These are phyloP conservation scores for Mimosa bimucronata DNA, from an alignment of 306 rosid genomes.

Conservation along the genomic window DNA sequence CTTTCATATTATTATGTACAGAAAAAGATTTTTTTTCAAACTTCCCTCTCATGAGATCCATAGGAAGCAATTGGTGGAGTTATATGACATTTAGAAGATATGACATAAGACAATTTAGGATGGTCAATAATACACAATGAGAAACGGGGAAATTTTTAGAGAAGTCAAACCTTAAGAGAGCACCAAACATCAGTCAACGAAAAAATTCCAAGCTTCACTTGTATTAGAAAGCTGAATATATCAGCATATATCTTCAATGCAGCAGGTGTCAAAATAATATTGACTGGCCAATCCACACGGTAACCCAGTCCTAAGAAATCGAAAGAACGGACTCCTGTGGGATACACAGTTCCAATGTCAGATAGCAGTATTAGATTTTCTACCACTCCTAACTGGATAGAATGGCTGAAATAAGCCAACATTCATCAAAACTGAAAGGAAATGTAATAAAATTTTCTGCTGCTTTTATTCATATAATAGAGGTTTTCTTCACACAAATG, in stretches of 20 bases:
- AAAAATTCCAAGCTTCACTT: conserved; percentile 86
- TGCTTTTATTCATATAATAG: not conserved
- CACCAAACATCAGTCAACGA: conserved; percentile 86
- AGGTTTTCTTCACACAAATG: not conserved
- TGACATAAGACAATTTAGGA: conserved; percentile 9
- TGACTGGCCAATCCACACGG: conserved; percentile 90
- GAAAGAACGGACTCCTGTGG: conserved; percentile 86
- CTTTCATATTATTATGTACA: not conserved
- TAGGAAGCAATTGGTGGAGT: conserved; percentile 25
- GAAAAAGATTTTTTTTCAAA: not conserved
- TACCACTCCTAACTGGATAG: not conserved
- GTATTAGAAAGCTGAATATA: conserved; percentile 90
- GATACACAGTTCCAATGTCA: conserved; percentile 36
- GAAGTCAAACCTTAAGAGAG: conserved; percentile 78
- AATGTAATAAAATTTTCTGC: conserved; percentile 29
- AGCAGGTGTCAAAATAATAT: conserved; percentile 76
- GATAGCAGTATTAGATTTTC: conserved; percentile 23
- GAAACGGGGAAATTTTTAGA: not conserved
- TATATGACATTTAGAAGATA: conserved; percentile 7
- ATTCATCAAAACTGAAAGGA: conserved; percentile 25
- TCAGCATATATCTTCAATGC: conserved; percentile 83
- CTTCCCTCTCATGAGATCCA: conserved; percentile 21
- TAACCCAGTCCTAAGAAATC: conserved; percentile 95
- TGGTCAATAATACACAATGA: not conserved
- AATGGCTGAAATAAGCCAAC: not conserved